phyloP scores from a whole-genome alignment of 1,139 yeast genomes.

The Yamadazyma sp. region DNA sequence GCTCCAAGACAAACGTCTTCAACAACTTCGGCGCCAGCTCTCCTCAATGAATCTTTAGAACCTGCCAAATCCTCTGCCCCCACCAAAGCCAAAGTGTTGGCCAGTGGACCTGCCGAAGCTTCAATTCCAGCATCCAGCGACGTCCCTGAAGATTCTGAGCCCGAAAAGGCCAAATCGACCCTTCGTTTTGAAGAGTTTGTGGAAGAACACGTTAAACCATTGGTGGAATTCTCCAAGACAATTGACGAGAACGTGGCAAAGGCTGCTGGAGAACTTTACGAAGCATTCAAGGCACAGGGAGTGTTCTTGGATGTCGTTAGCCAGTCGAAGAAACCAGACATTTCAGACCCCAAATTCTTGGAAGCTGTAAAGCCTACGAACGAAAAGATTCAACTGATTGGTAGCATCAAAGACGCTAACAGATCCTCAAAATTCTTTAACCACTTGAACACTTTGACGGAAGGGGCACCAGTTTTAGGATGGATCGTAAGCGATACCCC shows the following conservation, averaged over 20 bases:
- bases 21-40: no score
- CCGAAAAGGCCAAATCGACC: conserved; percentile 43
- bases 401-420: conserved; percentile 69
- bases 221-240: conserved; percentile 54
- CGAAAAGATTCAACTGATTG: conserved; percentile 56
- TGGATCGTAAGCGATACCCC: conserved; percentile 84
- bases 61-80: conserved; percentile 3
- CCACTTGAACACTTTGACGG: conserved; percentile 80
- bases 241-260: conserved; percentile 66
- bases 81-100: conserved; percentile 10
- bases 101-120: no score
- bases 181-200: conserved; percentile 57
- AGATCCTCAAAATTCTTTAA: conserved; percentile 65
- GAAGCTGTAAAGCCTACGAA: conserved; percentile 71
- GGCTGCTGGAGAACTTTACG: conserved; percentile 53
- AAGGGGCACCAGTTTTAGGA: conserved; percentile 86
- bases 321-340: conserved; percentile 63
- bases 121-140: no score
- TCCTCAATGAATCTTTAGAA: no score
- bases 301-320: conserved; percentile 60
- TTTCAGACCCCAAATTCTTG: conserved; percentile 52
- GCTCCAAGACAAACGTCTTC: conserved; percentile 2
- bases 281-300: conserved; percentile 63
- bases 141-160: conserved; percentile 16
- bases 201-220: conserved; percentile 56